Evolutionary conservation across 2,329 filamentous ascomycete species (phyloP), one percentile per base, ranked within the genome.

Genomic region (Coniochaeta sp.): DNA sequence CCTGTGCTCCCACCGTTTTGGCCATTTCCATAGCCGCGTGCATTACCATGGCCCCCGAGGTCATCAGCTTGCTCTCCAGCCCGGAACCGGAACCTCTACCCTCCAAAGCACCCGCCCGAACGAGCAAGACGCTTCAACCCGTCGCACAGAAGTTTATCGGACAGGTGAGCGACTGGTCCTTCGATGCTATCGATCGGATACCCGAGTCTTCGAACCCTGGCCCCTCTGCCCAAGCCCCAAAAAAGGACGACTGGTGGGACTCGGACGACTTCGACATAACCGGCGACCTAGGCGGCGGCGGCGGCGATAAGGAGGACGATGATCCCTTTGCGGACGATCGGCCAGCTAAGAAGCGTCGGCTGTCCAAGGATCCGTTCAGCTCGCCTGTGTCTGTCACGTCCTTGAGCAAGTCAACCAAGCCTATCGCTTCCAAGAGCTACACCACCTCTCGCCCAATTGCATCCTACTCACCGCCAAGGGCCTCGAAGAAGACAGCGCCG

Each of bases 191-290:
- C 20, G 45, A 48, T 28, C 26, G 45, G 4, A 48, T 48, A 3
- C 45, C 45, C 27, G 45, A 48, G 45, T 28, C 26, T 30, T 48
- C 45, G 16, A 3, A 18, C 10, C 45, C 45, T n/a, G 16, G 26
- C 3, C 24, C 45, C 10, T 28, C 24, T 24, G 28, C 12, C 7
- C 33, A 20, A 20, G 7, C 33, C 26, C 14, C n/a, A n/a, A n/a
- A 48, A 14, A 13, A 31, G 14, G 45, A 48, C 24, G 45, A 48
- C 14, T 48, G 24, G 45, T 31, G 24, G 24, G 28, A 31, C n/a
- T n/a, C n/a, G 0, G 67, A 71, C 47, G 73, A 76, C 40, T 73
- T 72, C 48, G 71, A 76, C 38, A 66, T 63, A 7, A 72, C 67
- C 1, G 62, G 67, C 4, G 66, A 71, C 8, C 53, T 73, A n/a